phyloP scores from a whole-genome alignment of 2,329 filamentous ascomycete species.

The Cercospora sp. region DNA sequence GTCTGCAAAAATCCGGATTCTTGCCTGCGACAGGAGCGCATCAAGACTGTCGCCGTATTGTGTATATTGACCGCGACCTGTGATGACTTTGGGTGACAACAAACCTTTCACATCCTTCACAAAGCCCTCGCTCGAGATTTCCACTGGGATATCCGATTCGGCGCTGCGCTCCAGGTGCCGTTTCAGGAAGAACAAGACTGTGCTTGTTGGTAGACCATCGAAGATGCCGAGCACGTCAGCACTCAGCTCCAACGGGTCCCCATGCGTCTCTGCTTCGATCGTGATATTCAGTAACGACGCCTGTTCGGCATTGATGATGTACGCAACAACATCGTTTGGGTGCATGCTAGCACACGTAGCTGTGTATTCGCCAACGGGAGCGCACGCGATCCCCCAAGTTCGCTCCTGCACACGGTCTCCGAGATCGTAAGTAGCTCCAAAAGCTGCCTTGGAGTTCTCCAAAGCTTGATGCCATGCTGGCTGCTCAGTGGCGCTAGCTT shows the following conservation, averaged over 20 bases:
- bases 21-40: not conserved
- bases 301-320: slow-evolving; percentile 52
- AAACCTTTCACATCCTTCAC: not conserved
- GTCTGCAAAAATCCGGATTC: not conserved
- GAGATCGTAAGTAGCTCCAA: slow-evolving; percentile 53
- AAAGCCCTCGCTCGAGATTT: not conserved
- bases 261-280: not conserved
- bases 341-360: slow-evolving; percentile 55
- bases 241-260: not conserved
- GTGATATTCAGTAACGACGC: slow-evolving; percentile 21
- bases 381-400: slow-evolving; percentile 55
- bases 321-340: slow-evolving; percentile 59
- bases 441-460: slow-evolving; percentile 42
- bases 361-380: slow-evolving; percentile 49
- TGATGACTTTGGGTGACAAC: not conserved
- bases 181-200: slow-evolving; percentile 9
- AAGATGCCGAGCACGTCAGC: not conserved
- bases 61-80: not conserved
- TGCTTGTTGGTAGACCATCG: slow-evolving; percentile 9
- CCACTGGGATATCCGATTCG: not conserved
- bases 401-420: slow-evolving; percentile 52
- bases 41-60: not conserved
- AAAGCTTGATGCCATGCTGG: slow-evolving; percentile 46
- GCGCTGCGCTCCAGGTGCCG: slow-evolving; percentile 3
- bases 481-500: slow-evolving; percentile 10